Base-by-base conservation (phyloP, 768 basidiomycete genomes). In the Leccinum incarnatum region DNA sequence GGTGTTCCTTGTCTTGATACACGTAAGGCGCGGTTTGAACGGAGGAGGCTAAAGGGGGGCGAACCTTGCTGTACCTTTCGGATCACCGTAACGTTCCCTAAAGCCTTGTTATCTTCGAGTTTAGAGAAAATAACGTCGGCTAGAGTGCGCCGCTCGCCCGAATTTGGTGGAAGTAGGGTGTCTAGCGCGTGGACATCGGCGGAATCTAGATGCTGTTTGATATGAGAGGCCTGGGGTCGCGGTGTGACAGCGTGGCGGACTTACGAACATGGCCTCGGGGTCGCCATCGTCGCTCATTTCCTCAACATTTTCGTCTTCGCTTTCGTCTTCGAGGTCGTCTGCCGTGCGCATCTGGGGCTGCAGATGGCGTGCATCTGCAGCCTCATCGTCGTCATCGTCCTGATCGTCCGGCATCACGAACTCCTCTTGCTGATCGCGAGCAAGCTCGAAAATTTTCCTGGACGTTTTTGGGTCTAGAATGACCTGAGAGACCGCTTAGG, bases 91-190 rank as follows among this genome's bases (percentile, higher is more conserved):
- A 83, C 72, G 40, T 81, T 78, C 48, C 78, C 77, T 4, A 79
- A 72, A 42, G 40, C 17, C 61, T 87, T 85, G 52, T 77, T 80
- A 57, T 80, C 82, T 58, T 95, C 89, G 23, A 99, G 79, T 76
- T 98, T 98, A 25, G 91, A 83, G 69, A 99, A 93, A 59, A 98
- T 99, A n/a, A 98, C 80, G 71, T 99, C 97, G 30, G 97, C 97
- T 30, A 99, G 77, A 2, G 96, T 98, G 72, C 84, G 83, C 48
- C 92, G 84, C 71, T 91, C 88, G 7, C 83, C 81, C 15, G 84
- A 79, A 73, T 88, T 91, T 14, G 85, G 75, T 40, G 93, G 93
- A 46, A 92, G 81, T 30, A 94, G 78, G 14, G 85, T 79, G 65
- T 98, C 95, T 36, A 99, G 78, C 1, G 93, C 85, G 63, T 89